These are phyloP conservation scores for Shiraia sp. DNA, from an alignment of 2,329 filamentous ascomycete genomes.

Conservation along the genomic window DNA sequence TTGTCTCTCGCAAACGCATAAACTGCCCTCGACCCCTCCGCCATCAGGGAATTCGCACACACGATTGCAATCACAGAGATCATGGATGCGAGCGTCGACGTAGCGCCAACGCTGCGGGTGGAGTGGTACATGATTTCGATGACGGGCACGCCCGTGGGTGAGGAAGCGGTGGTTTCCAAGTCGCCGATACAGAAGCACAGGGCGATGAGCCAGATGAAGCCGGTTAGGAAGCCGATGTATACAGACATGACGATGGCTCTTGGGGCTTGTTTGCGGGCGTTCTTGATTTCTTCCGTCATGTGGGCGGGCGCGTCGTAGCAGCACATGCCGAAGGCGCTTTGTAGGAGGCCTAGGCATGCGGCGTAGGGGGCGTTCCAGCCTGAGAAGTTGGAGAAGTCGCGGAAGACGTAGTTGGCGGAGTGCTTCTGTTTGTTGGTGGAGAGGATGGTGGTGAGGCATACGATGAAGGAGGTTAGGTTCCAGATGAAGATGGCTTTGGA, in stretches of 20 bases:
- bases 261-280: conserved; percentile 56
- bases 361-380: conserved; percentile 57
- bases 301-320: conserved; percentile 55
- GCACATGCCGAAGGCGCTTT: conserved; percentile 60
- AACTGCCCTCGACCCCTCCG: conserved; percentile 52
- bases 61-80: conserved; percentile 55
- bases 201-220: conserved; percentile 46
- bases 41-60: conserved; percentile 52
- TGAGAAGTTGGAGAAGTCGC: conserved; percentile 58
- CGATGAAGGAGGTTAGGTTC: conserved; percentile 58
- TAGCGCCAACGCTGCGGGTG: conserved; percentile 50
- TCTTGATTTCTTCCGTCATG: conserved; percentile 61
- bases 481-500: conserved; percentile 56
- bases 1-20: conserved; percentile 57
- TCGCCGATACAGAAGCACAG: conserved; percentile 48
- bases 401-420: conserved; percentile 59
- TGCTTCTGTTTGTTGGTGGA: conserved; percentile 60
- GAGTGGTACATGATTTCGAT: conserved; percentile 59
- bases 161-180: conserved; percentile 51
- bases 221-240: conserved; percentile 46
- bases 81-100: conserved; percentile 52
- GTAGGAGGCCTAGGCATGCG: conserved; percentile 58
- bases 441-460: conserved; percentile 57
- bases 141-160: conserved; percentile 55
- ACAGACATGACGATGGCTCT: conserved; percentile 47